These are phyloP conservation scores for Cokeromyces recurvatus DNA, from an alignment of 371 early-diverging fungal species.

Conservation along the genomic window DNA sequence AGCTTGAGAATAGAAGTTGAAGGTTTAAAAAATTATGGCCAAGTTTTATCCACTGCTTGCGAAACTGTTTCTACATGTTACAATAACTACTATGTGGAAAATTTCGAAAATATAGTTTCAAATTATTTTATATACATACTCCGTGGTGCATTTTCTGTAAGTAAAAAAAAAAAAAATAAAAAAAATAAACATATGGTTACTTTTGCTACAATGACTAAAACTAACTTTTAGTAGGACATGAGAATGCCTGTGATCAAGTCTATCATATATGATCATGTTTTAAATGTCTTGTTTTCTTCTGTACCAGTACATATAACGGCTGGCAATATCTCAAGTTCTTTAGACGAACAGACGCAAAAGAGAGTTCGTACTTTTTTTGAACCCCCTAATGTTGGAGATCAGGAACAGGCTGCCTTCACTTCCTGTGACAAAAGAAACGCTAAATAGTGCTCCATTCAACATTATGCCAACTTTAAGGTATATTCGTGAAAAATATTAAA, in stretches of 20 bases:
- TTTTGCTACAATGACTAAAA: not conserved
- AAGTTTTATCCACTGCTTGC: too few species aligned
- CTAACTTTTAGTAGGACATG: not conserved
- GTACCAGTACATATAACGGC: not conserved
- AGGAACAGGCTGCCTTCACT: slow-evolving; percentile 1
- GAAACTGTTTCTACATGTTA: too few species aligned
- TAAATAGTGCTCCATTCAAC: slow-evolving; percentile 1
- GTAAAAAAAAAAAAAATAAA: not conserved
- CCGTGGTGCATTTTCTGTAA: not conserved
- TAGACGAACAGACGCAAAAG: not conserved
- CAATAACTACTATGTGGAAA: too few species aligned
- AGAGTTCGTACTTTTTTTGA: not conserved
- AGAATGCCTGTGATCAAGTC: not conserved
- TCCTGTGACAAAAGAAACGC: slow-evolving; percentile 5
- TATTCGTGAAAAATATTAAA: not conserved
- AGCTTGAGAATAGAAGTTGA: too few species aligned
- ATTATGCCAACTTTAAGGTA: slow-evolving; percentile 1
- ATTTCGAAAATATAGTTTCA: too few species aligned
- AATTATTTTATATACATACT: too few species aligned
- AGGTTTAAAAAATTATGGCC: too few species aligned
- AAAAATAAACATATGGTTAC: too few species aligned
- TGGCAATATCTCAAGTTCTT: not conserved
- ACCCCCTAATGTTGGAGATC: slow-evolving; percentile 1
- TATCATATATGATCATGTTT: not conserved
- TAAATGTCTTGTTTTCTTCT: slow-evolving; percentile 1